Evolutionary conservation across 352 stramenopile species (phyloP).

Genomic region (Phytophthora cryptogea): DNA sequence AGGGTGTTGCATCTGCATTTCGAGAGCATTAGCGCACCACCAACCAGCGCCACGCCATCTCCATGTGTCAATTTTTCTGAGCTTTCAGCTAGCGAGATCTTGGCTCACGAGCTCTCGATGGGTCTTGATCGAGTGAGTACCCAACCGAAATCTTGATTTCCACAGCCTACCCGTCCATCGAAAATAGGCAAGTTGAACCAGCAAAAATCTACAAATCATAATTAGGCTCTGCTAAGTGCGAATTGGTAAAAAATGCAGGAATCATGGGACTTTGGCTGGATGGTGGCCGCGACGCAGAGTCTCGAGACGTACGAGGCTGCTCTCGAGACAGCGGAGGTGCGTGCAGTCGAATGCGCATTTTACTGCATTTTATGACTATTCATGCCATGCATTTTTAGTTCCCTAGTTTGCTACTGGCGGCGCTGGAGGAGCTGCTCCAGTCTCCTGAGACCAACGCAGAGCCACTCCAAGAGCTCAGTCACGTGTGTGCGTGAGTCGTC

Average conservation of each 20-base stretch:
- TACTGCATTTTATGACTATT: background rate
- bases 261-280: slow-evolving; percentile 30
- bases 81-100: background rate
- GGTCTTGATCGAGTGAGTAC: slow-evolving; percentile 1
- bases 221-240: slow-evolving; percentile 7
- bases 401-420: slow-evolving; percentile 23
- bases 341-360: background rate
- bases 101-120: background rate
- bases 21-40: slow-evolving; percentile 10
- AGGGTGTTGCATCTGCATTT: slow-evolving; percentile 24
- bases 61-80: background rate
- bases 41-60: background rate
- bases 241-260: background rate
- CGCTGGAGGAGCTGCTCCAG: slow-evolving; percentile 30
- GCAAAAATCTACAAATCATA: background rate
- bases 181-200: too few species aligned
- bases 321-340: slow-evolving; percentile 37
- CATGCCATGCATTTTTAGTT: slow-evolving; percentile 19
- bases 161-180: background rate
- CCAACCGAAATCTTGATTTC: background rate
- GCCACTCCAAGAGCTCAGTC: slow-evolving; percentile 35
- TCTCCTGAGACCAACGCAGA: slow-evolving; percentile 16
- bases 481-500: slow-evolving; percentile 33
- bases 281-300: slow-evolving; percentile 27
- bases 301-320: slow-evolving; percentile 34